Evolutionary conservation across 2,329 filamentous ascomycete species (phyloP), one percentile per base, ranked within the genome.

Genomic region (Fusarium virguliforme): DNA sequence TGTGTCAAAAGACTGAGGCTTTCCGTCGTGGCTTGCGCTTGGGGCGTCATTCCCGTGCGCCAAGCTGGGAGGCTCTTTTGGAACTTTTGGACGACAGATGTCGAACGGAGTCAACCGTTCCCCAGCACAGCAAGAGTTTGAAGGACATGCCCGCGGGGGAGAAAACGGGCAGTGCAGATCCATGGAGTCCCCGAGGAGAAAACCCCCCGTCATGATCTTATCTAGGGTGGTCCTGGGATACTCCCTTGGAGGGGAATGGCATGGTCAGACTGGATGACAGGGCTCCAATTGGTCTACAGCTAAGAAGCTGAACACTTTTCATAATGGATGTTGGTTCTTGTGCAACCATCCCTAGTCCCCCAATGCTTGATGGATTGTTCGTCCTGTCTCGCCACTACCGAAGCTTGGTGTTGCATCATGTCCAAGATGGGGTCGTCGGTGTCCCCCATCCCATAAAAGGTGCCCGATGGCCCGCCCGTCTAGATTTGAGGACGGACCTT

Each of bases 381-480:
- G n/a, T 18, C 15, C 32, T 54, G 15, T 37, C 34, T 60, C 28
- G 59, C 46, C 59, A 55, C 59, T 46, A 28, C 59, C 59, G 59
- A 54, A 10, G 28, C 15, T 56, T 62, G 50, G 37, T 54, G 56
- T 60, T 60, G 60, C 38, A 57, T 62, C 43, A 48, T 48, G 51
- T 57, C 22, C 58, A 30, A 28, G 24, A 38, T 38, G 24, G 43
- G 43, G 43, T 13, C 8, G 30, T 32, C 56, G 26, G 38, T 18
- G 10, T 10, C 48, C 15, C 54, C 41, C 28, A 18, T 8, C 48
- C 30, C 30, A n/a, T 67, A 62, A 70, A 65, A 67, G 38, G 50
- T 51, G 13, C 56, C 24, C 67, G 59, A 71, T 46, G 69, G 58
- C 59, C 64, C 62, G 67, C 43, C 18, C 4, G 5, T 13, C 18